A percentile compares a stretch with the other conserved stretches of the same genome.
phyloP scores from a whole-genome alignment of 2,329 filamentous ascomycete species.

The Colletotrichum gigasporum region DNA sequence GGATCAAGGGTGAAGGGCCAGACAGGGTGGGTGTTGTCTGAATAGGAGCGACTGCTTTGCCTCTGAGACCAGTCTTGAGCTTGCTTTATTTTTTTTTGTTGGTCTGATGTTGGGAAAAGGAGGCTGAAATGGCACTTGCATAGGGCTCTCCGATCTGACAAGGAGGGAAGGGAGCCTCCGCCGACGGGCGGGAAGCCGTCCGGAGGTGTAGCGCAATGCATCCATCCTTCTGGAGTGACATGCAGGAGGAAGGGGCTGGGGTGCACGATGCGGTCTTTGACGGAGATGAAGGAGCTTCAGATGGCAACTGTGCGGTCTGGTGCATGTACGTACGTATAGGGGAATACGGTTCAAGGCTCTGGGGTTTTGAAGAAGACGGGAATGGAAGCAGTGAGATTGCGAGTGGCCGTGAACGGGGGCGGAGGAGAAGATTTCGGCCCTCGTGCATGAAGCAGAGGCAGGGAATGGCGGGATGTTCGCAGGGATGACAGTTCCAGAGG shows the following conservation, averaged over 20 bases:
- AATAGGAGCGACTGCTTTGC: not conserved
- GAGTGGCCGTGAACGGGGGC: conserved; percentile 5
- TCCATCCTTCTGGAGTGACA: not conserved
- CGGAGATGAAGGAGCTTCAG: not conserved
- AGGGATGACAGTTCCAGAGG: conserved; percentile 9
- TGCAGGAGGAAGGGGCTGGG: not conserved
- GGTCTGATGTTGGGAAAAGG: not conserved
- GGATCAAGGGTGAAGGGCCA: not conserved
- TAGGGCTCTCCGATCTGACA: not conserved
- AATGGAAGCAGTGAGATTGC: conserved; percentile 19
- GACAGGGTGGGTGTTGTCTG: not conserved
- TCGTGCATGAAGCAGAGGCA: conserved; percentile 27
- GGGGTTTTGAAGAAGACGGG: conserved; percentile 3
- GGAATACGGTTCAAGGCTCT: not conserved
- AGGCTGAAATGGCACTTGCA: not conserved
- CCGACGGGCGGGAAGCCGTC: not conserved
- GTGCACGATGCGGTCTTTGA: not conserved
- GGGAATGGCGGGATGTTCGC: conserved; percentile 26
- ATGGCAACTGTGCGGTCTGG: not conserved
- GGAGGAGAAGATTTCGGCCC: conserved; percentile 22
- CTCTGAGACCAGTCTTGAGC: not conserved
- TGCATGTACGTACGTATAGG: too few species aligned
- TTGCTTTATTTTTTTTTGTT: too few species aligned
- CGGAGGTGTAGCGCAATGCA: conserved; percentile 14
- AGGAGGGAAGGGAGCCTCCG: not conserved